phyloP scores from a whole-genome alignment of 306 rosid genomes.

The Aeschynomene evenia region DNA sequence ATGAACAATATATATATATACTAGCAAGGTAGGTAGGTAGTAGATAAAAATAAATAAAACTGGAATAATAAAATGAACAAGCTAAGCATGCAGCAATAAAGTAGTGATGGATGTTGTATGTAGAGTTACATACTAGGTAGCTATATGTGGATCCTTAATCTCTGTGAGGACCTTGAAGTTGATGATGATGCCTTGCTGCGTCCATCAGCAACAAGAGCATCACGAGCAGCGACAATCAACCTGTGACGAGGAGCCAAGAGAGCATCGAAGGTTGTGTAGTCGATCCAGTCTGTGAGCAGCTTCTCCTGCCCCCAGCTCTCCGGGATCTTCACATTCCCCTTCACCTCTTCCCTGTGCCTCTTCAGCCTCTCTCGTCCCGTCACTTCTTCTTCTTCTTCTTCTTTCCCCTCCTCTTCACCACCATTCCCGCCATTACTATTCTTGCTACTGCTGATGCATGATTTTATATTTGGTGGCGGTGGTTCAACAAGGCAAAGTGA shows the following conservation, averaged over 20 bases:
- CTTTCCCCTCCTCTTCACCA: not conserved
- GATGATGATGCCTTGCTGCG: slow-evolving; percentile 14
- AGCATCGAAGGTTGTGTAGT: slow-evolving; percentile 52
- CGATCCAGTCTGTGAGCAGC: slow-evolving; percentile 57
- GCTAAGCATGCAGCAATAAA: no score
- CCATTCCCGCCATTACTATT: not conserved
- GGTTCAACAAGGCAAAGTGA: slow-evolving; percentile 26
- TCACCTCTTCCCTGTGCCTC: slow-evolving; percentile 59
- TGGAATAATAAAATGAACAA: not conserved
- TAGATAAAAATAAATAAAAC: no score
- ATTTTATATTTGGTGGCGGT: slow-evolving; percentile 22
- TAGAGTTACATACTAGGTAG: no score
- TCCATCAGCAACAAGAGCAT: slow-evolving; percentile 55
- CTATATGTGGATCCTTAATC: slow-evolving; percentile 47
- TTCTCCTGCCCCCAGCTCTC: slow-evolving; percentile 66
- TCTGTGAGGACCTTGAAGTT: slow-evolving; percentile 11
- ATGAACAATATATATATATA: not conserved
- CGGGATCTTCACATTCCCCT: slow-evolving; percentile 49
- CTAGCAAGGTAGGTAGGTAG: no score
- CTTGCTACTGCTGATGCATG: not conserved
- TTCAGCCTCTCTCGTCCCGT: slow-evolving; percentile 57
- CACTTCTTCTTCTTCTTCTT: not conserved
- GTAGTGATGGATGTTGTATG: no score
- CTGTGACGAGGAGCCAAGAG: slow-evolving; percentile 46
- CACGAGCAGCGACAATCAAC: slow-evolving; percentile 56